Conservation (phyloP, 2,329 filamentous ascomycete species). For the Septoria linicola region DNA sequence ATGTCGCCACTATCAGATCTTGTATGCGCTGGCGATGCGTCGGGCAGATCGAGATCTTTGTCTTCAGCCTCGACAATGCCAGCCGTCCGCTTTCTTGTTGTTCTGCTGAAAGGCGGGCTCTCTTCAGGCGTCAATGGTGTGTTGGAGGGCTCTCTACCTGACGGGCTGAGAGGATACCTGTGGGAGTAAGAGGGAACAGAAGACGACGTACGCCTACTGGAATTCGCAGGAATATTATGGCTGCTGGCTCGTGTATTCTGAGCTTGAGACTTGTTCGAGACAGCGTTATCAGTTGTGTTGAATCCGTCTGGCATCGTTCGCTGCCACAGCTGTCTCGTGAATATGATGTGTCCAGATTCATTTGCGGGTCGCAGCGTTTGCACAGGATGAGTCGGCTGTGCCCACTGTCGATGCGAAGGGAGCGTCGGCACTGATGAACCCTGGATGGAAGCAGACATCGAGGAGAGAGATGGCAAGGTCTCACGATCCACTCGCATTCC, state of each 20-base stretch:
- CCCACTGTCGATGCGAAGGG: conserved; percentile 20
- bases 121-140: conserved; percentile 41
- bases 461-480: conserved; percentile 33
- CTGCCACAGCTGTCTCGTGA: conserved; percentile 41
- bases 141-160: conserved; percentile 28
- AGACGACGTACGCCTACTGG: conserved; percentile 33
- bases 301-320: conserved; percentile 38
- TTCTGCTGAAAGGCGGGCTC: conserved; percentile 35
- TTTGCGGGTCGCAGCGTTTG: conserved; percentile 31
- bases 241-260: conserved; percentile 26
- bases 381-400: conserved; percentile 16
- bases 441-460: conserved; percentile 34
- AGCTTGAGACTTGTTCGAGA: conserved; percentile 37
- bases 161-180: conserved; percentile 33
- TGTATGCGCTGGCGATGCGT: conserved; percentile 32
- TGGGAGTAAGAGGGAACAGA: conserved; percentile 34
- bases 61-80: conserved; percentile 36
- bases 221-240: conserved; percentile 26
- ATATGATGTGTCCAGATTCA: conserved; percentile 36
- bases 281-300: conserved; percentile 29
- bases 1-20: conserved; percentile 42
- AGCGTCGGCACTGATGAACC: conserved; percentile 25
- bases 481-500: conserved; percentile 35
- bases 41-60: conserved; percentile 30
- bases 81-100: conserved; percentile 37